Base-by-base conservation (phyloP, 2,329 filamentous ascomycete genomes). In the Diaporthe longicolla region DNA sequence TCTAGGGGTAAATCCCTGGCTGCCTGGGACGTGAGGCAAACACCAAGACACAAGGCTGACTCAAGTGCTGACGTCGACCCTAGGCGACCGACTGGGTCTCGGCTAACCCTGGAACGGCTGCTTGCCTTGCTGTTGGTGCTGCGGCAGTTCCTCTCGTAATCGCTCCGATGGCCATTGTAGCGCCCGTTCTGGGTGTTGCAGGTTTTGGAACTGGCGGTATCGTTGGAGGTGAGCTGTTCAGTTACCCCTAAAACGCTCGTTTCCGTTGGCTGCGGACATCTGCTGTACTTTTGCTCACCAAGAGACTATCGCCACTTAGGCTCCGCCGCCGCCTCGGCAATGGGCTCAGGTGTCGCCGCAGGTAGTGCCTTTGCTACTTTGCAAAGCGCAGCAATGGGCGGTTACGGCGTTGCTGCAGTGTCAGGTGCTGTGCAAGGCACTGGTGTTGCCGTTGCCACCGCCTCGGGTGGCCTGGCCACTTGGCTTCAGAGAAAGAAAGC, bases 371-470 rank as follows among this genome's bases (percentile, higher is more conserved):
- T 79, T 29, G 76, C 79, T 1, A 71, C 57, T 0, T n/a, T 76
- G 8, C 78, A 77, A 65, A 79, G 78, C 61, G 78, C 78, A 0
- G 79, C 74, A 1, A 77, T 77, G 55, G 78, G 76, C 9, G 79
- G 79, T 3, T 76, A 76, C 6, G 79, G 75, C 0, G 74, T 68
- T 2, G 72, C 73, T 15, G 59, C 71, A 0, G 76, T 79, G 13
- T 59, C 72, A 1, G 74, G 50, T 7, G 75, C 48, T 55, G 74
- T 71, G 0, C 75, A 77, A 66, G 71, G 24, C 1, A 45, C 57
- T 9, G 77, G 76, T 13, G 76, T 29, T 7, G 71, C 29, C 3
- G 55, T 73, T 1, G 54, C 54, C 21, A 43, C 48, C 7, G 48
- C 52, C 15, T 71, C 55, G 29, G 77, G 71, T 1, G 70, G 54